These are phyloP conservation scores for Aspergillus sp. DNA, from an alignment of 2,329 filamentous ascomycete genomes.

Conservation along the genomic window DNA sequence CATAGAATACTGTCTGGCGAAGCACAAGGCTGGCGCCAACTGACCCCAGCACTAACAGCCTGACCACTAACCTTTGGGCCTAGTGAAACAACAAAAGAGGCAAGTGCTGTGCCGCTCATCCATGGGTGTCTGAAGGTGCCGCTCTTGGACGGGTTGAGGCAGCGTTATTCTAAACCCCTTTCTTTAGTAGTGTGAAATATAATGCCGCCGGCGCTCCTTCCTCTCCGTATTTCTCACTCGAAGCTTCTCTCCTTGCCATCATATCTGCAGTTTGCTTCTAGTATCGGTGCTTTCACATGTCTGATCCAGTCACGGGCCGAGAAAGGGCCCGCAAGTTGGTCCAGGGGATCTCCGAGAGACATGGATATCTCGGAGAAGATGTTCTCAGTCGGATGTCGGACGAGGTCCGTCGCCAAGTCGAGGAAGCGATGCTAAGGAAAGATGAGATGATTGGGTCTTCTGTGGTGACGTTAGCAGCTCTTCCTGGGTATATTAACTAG, in stretches of 20 bases:
- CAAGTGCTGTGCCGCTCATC: neutral
- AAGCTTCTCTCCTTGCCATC: too few relatives aligned
- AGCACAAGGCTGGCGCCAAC: neutral
- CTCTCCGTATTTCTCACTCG: too few relatives aligned
- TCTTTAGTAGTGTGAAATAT: neutral
- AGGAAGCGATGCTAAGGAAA: slow-evolving; percentile 14
- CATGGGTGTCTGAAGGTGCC: neutral
- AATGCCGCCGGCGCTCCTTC: too few relatives aligned
- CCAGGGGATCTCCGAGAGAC: slow-evolving; percentile 4
- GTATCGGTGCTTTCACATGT: neutral
- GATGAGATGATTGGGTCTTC: slow-evolving; percentile 16
- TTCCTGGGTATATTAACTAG: too few relatives aligned
- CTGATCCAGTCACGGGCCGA: neutral
- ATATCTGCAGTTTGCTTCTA: too few relatives aligned
- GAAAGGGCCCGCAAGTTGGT: slow-evolving; percentile 12
- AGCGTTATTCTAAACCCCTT: neutral
- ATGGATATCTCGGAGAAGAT: slow-evolving; percentile 13
- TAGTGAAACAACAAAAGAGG: neutral
- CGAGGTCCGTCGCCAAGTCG: slow-evolving; percentile 8
- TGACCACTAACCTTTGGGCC: neutral
- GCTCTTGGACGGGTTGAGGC: neutral
- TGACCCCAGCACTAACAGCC: neutral
- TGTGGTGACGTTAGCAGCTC: slow-evolving; percentile 10
- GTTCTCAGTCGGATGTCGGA: neutral
- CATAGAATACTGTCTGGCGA: neutral